phyloP scores from a whole-genome alignment of 345 rosid species.

The Murraya koenigii region DNA sequence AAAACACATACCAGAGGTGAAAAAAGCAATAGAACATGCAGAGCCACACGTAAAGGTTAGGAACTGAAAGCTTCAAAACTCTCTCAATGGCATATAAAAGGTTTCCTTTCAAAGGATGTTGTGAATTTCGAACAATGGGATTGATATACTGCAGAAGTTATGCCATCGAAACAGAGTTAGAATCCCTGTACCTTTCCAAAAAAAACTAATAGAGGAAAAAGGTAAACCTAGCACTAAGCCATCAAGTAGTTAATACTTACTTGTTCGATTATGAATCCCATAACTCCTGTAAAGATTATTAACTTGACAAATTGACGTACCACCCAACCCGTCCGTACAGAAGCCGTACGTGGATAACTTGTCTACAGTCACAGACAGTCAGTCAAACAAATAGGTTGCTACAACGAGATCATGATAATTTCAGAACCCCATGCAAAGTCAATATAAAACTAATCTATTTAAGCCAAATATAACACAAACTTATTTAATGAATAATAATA shows the following conservation, averaged over 20 bases:
- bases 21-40: slow-evolving; percentile 99
- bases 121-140: slow-evolving; percentile 91
- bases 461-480: not conserved
- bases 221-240: slow-evolving; percentile 10
- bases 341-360: slow-evolving; percentile 83
- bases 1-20: slow-evolving; percentile 77
- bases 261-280: slow-evolving; percentile 97
- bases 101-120: slow-evolving; percentile 91
- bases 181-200: not conserved
- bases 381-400: slow-evolving; percentile 6
- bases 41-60: slow-evolving; percentile 94
- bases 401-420: slow-evolving; percentile 1
- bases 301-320: slow-evolving; percentile 80
- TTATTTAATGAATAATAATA: not conserved
- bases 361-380: slow-evolving; percentile 45
- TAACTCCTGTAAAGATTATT: slow-evolving; percentile 83
- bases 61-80: slow-evolving; percentile 96
- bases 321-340: slow-evolving; percentile 85
- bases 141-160: slow-evolving; percentile 83
- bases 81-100: slow-evolving; percentile 84
- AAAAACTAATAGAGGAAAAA: not conserved
- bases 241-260: slow-evolving; percentile 35
- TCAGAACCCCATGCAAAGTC: not conserved
- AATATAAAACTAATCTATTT: not conserved
- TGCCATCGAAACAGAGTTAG: slow-evolving; percentile 23